Base-by-base conservation (phyloP, 1,284 basidiomycete genomes). In the Marasmius tenuissimus region DNA sequence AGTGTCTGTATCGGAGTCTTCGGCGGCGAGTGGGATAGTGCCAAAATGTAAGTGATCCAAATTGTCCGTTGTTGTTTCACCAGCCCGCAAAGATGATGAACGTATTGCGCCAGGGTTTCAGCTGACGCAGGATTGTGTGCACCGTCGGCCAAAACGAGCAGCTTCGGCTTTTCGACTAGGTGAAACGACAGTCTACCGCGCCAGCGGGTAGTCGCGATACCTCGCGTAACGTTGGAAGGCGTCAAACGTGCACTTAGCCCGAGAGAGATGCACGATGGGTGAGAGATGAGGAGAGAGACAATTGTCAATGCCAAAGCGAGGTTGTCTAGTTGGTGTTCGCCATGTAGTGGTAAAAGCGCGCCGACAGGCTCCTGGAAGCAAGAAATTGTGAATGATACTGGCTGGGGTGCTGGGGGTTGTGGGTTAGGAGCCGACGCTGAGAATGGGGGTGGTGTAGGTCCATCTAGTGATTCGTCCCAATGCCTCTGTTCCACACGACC, bases 71-170 rank as follows among this genome's bases (percentile, higher is more conserved):
- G n/a, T 75, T 57, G 66, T 47, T 66, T 68, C 56, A 75, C 65
- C 33, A 27, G 38, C 7, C 27, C 38, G 22, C 59, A 58, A 14
- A 90, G 73, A 1, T 78, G 71, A 39, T 84, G 79, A 61, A 98
- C 76, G 72, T 96, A 98, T 5, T 78, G 71, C 1, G 87, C 81
- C 8, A 99, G 84, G 0, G 86, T 86, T 18, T 73, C 66, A 0
- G 94, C 85, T 0, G 95, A 96, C 5, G 92, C 88, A n/a, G 87
- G 78, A 71, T 99, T 99, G 73, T 99, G 97, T 0, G 97, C 97
- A 3, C 97, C 97, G 71, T 99, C 97, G 1, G 91, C 89, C 7
- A 99, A 81, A 5, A 96, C 76, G 5, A 78, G 70, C 3, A 79
- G 66, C 45, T 58, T 61, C 16, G 52, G 59, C 49, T 66, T 65